A percentile compares a stretch with the other conserved stretches of the same genome.
Evolutionary conservation across 495 filamentous ascomycete species (phyloP).

Genomic region (Xylaria curta): DNA sequence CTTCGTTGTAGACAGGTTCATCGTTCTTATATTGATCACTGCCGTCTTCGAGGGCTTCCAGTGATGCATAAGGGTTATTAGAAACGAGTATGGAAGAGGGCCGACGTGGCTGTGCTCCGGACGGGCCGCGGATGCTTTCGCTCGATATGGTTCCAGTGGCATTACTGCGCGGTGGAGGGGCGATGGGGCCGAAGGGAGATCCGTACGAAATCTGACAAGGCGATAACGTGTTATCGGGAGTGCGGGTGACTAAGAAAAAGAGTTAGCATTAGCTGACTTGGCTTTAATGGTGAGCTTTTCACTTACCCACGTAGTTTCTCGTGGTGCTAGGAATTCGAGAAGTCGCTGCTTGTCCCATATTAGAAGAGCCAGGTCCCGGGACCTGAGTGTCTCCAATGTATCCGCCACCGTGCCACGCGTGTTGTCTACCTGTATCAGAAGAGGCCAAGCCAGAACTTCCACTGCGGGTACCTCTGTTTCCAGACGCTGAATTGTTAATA

Average conservation of each 20-base stretch:
- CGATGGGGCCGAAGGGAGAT: conserved; percentile 22
- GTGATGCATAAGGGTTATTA: conserved; percentile 15
- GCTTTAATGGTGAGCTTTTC: background rate
- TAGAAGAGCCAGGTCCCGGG: background rate
- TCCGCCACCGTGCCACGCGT: conserved; percentile 12
- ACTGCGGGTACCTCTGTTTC: background rate
- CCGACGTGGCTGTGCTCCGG: background rate
- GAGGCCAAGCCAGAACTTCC: conserved; percentile 2
- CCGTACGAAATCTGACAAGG: conserved; percentile 3
- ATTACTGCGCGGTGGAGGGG: conserved; percentile 8
- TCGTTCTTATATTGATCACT: background rate
- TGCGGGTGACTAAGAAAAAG: background rate
- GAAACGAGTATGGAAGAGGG: background rate
- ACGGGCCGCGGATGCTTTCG: background rate
- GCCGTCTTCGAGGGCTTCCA: background rate
- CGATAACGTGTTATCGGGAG: background rate
- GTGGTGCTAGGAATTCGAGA: background rate
- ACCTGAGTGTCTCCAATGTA: background rate
- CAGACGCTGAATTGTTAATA: background rate
- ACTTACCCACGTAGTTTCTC: conserved; percentile 18
- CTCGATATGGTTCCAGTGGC: background rate
- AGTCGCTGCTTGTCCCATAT: background rate
- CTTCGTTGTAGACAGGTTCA: background rate
- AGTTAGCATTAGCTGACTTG: background rate
- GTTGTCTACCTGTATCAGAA: conserved; percentile 1